Conservation (phyloP, 805 yeast species). For the Blastobotrys chiropterorum region DNA sequence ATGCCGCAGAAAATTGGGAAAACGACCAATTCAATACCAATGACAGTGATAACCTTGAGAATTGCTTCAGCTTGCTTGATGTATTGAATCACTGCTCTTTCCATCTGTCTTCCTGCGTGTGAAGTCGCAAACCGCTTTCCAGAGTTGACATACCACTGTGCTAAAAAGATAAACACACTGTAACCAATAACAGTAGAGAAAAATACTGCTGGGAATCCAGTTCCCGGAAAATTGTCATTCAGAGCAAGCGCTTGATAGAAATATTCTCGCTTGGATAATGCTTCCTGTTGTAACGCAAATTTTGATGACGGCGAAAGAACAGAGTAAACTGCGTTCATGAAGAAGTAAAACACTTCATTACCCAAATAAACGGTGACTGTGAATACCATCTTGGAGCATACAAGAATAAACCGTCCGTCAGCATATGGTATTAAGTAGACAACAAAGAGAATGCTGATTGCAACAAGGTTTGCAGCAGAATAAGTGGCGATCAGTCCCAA, state of each 20-base stretch:
- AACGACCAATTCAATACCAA: slow-evolving; percentile 70
- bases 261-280: background rate
- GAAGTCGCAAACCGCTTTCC: slow-evolving; percentile 11
- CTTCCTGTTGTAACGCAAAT: background rate
- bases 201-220: slow-evolving; percentile 9
- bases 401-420: slow-evolving; percentile 17
- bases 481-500: slow-evolving; percentile 19
- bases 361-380: background rate
- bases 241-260: background rate
- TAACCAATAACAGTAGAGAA: slow-evolving; percentile 11
- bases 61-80: slow-evolving; percentile 38
- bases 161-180: background rate
- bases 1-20: slow-evolving; percentile 87
- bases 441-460: slow-evolving; percentile 12
- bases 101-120: slow-evolving; percentile 5
- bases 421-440: slow-evolving; percentile 24
- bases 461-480: slow-evolving; percentile 17
- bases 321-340: background rate
- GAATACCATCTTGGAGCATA: background rate
- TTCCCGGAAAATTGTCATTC: slow-evolving; percentile 2
- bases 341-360: background rate
- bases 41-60: slow-evolving; percentile 66
- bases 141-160: slow-evolving; percentile 6
- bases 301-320: background rate
- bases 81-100: slow-evolving; percentile 12